A percentile compares a stretch with the other conserved stretches of the same genome.
Evolutionary conservation across 2,329 filamentous ascomycete genomes (phyloP).

Genomic region (Neofusicoccum ribis): DNA sequence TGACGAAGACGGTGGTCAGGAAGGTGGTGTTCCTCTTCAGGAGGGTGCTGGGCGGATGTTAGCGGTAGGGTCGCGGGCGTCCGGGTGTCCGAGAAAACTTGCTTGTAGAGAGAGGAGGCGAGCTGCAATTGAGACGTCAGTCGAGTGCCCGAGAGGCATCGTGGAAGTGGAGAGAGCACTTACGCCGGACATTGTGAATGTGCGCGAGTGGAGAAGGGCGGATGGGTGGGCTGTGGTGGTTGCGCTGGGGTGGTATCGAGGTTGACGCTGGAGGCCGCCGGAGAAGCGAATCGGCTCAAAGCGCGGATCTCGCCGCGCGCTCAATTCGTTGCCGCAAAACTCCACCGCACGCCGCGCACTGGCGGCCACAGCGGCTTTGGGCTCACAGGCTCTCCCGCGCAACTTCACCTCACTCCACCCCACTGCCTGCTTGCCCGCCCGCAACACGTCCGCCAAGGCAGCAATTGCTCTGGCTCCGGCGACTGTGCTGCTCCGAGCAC

Average conservation of each 20-base stretch:
- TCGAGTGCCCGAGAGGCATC: conserved; percentile 24
- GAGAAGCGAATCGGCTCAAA: conserved; percentile 20
- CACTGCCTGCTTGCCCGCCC: neutral
- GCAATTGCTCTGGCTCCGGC: neutral
- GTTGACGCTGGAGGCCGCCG: conserved; percentile 19
- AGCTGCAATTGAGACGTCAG: conserved; percentile 44
- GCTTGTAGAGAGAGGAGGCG: conserved; percentile 56
- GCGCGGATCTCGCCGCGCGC: neutral
- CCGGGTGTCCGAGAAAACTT: conserved; percentile 31
- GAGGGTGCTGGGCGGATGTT: conserved; percentile 63
- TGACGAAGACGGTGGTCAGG: conserved; percentile 80
- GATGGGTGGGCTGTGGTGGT: conserved; percentile 28
- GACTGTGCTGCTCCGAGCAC: neutral
- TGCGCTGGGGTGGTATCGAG: conserved; percentile 26
- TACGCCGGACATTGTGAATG: conserved; percentile 61
- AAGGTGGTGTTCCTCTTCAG: conserved; percentile 88
- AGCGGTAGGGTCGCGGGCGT: conserved; percentile 30
- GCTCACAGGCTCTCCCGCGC: conserved; percentile 1
- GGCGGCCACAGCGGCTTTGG: neutral
- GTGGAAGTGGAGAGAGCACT: conserved; percentile 31
- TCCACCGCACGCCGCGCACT: no score
- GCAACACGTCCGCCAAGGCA: neutral
- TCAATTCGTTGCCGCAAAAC: neutral
- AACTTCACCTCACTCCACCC: neutral
- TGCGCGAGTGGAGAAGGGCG: conserved; percentile 25